A percentile compares a stretch with the other conserved stretches of the same genome.
These are phyloP conservation scores for Pythium graminicola DNA, from an alignment of 352 stramenopile species.

Conservation along the genomic window DNA sequence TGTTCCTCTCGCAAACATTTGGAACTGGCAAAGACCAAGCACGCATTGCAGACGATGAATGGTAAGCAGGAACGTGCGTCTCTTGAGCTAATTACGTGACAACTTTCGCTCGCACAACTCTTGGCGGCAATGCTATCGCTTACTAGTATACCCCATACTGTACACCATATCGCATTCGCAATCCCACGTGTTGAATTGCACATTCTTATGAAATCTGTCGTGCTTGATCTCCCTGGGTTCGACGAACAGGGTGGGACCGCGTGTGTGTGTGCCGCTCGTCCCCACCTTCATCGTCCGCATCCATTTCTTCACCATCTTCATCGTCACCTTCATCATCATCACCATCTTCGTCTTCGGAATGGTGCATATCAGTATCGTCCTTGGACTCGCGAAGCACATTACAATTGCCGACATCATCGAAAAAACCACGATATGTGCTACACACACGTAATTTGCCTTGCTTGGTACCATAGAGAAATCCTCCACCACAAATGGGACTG, in stretches of 20 bases:
- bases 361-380: conserved; percentile 18
- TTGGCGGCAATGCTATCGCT: neutral
- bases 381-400: conserved; percentile 50
- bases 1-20: conserved; percentile 78
- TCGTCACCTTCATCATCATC: conserved; percentile 11
- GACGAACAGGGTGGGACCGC: neutral
- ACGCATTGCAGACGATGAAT: conserved; percentile 63
- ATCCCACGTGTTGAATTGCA: conserved; percentile 3
- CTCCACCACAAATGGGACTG: conserved; percentile 93
- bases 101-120: neutral
- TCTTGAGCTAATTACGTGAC: conserved; percentile 2
- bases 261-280: neutral
- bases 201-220: neutral
- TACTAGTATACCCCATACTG: conserved; percentile 2
- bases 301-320: conserved; percentile 18
- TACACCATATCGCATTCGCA: conserved; percentile 1
- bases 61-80: conserved; percentile 20
- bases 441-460: conserved; percentile 92
- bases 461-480: conserved; percentile 98
- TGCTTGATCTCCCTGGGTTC: neutral
- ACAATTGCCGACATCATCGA: conserved; percentile 72
- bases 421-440: conserved; percentile 65
- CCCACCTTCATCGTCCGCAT: conserved; percentile 7
- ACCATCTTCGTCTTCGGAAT: conserved; percentile 11
- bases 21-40: conserved; percentile 55